Base-by-base conservation (phyloP, 306 rosid species). In the Alnus glutinosa region DNA sequence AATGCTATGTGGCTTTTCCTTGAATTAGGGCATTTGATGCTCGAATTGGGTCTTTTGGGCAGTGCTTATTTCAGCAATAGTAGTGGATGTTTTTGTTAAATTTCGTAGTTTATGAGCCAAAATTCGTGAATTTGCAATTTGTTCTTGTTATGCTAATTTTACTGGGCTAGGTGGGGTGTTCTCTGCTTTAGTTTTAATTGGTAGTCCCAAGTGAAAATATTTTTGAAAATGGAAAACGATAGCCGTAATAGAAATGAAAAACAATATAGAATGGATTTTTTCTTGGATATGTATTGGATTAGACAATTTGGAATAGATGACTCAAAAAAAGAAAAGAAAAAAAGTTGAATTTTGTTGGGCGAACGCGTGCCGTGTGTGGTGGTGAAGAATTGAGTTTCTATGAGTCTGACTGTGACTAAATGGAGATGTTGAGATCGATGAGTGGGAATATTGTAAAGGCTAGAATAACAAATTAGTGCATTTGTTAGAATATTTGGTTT, bases 31-130 rank as follows among this genome's bases (percentile, higher is more conserved):
- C 28, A 18, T 36, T 64, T 36, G 10, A 23, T 76, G 1, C 23
- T 23, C n/a, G 51, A 69, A 49, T 62, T 73, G 76, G 79, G 76
- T 37, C 36, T 59, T 82, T 50, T 54, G 75, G 78, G 82, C 59
- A 15, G n/a, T 49, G n/a, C 15, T 72, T 34, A 55, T 81, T 79
- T 78, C n/a, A 18, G 46, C 14, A 59, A 10, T 28, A 14, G 1
- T 59, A 28, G 34, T 59, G 34, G 36, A 59, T 59, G 4, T 59
- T 59, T 10, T 5, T 57, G 83, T 50, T 86, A 28, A 49, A 57
- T 78, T 82, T 34, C 68, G 12, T 61, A 36, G 46, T 79, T 2
- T 54, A 32, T 64, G 23, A 55, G n/a, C 63, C 36, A n/a, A 70
- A 75, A 57, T 3, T 28, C 13, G 39, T 63, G 59, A 64, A 4